Base-by-base conservation (phyloP, 345 rosid genomes). In the Noccaea bulbosa region DNA sequence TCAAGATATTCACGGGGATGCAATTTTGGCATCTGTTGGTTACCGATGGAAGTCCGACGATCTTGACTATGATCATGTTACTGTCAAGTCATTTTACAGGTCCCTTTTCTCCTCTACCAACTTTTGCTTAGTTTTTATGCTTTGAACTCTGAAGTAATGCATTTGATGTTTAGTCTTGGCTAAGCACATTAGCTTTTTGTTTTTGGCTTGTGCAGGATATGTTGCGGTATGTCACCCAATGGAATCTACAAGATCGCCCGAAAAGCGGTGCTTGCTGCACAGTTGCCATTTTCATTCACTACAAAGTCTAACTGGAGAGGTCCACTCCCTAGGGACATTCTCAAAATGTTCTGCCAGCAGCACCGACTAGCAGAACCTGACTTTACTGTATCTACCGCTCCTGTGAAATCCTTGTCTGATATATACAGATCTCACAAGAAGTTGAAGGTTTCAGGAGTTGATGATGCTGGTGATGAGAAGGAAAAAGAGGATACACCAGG, bases 11-110 rank as follows among this genome's bases (percentile, higher is more conserved):
- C 74, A 73, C 73, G 91, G 96, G 16, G 87, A 86, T 85, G 91
- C 98, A 72, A 77, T 93, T 71, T 80, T 93, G 90, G 94, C 97
- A 67, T 89, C 94, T 20, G 61, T 93, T 81, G 96, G 97, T 53
- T 91, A 87, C 83, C 71, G 79, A 38, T 83, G 97, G 98, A 89
- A 82, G 77, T 82, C 91, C 14, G 73, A 77, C 43, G 82, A 82
- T 50, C 88, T 93, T 78, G 85, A 81, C 70, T 73, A 77, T 66
- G 92, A 86, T 77, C 88, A 88, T 78, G 49, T 89, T 59, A 81
- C 84, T 22, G 57, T 85, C 51, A 84, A 85, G 40, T 83, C 89
- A 64, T 89, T 87, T 75, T 84, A 86, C 91, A 93, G 96, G 98
- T 93, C 52, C 48, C 53, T 75, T 75, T 49, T 14, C 59, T 43